Evolutionary conservation across 805 yeast genomes (phyloP).

Genomic region (Yarrowia sp.): DNA sequence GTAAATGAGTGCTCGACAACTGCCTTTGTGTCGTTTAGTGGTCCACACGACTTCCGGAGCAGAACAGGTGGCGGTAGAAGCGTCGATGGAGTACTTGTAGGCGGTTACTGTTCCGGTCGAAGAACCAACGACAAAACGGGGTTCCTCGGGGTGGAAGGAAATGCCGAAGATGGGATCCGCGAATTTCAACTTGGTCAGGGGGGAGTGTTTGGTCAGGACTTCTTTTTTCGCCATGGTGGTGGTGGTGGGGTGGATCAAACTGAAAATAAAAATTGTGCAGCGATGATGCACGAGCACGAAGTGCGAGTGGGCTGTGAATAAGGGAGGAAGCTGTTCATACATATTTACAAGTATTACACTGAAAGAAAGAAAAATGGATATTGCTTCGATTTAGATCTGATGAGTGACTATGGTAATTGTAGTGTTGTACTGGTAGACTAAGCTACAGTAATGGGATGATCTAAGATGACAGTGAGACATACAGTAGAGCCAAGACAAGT

Average conservation of each 20-base stretch:
- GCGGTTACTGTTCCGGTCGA: conserved; percentile 77
- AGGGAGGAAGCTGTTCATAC: too few species aligned
- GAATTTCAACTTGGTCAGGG: conserved; percentile 31
- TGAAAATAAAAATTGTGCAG: background rate
- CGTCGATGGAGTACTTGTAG: conserved; percentile 53
- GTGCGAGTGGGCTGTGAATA: too few species aligned
- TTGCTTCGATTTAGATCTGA: too few species aligned
- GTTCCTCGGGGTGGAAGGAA: conserved; percentile 74
- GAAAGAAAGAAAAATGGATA: too few species aligned
- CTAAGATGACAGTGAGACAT: too few species aligned
- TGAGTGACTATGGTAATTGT: too few species aligned
- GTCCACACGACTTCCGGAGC: conserved; percentile 54
- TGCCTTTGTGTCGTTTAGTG: conserved; percentile 85
- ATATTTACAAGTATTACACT: too few species aligned
- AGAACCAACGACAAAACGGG: conserved; percentile 65
- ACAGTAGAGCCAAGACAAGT: too few species aligned
- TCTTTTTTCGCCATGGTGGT: conserved; percentile 11
- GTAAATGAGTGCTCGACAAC: conserved; percentile 72
- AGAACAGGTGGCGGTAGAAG: conserved; percentile 38
- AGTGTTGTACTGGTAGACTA: too few species aligned
- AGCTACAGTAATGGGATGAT: too few species aligned
- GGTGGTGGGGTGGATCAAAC: background rate
- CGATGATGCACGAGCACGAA: background rate
- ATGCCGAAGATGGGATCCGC: conserved; percentile 57
- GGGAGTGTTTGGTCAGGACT: background rate